Conservation (phyloP, 2,329 filamentous ascomycete genomes). For the Ophiostoma angusticollis region DNA sequence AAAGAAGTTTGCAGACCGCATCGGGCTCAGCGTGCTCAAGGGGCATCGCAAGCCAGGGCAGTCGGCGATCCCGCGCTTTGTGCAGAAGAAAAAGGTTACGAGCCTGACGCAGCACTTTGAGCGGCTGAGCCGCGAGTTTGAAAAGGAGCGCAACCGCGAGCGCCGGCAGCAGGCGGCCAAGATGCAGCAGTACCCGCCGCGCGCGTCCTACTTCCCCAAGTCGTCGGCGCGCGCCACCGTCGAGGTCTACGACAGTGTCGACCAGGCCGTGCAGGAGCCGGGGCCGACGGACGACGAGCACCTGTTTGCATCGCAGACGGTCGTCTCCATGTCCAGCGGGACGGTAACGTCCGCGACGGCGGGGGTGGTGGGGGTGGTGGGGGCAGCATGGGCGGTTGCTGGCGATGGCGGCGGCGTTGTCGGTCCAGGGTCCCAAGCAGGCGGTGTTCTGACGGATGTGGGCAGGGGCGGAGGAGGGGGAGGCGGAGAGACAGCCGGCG, state of each 20-base stretch:
- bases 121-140: constrained; percentile 89
- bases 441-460: neutral
- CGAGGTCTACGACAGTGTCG: constrained; percentile 87
- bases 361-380: neutral
- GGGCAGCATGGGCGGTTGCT: neutral
- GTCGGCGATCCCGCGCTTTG: constrained; percentile 83
- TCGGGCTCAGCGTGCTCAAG: constrained; percentile 55
- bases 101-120: constrained; percentile 94
- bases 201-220: constrained; percentile 71
- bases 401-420: too few relatives aligned
- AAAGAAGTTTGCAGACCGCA: constrained; percentile 63
- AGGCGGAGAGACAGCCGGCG: too few relatives aligned
- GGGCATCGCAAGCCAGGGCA: constrained; percentile 37
- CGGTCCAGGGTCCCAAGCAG: too few relatives aligned
- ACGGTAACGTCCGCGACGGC: too few relatives aligned
- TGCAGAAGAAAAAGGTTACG: constrained; percentile 73
- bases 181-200: constrained; percentile 53
- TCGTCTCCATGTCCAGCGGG: too few relatives aligned
- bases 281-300: constrained; percentile 53
- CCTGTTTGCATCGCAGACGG: constrained; percentile 22
- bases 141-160: constrained; percentile 83
- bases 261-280: constrained; percentile 79
- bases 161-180: constrained; percentile 68
- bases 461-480: neutral
- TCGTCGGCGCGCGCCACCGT: constrained; percentile 92